A percentile compares a stretch with the other conserved stretches of the same genome.
These are phyloP conservation scores for Fonsecaea nubica DNA, from an alignment of 2,329 filamentous ascomycete species.

Conservation along the genomic window DNA sequence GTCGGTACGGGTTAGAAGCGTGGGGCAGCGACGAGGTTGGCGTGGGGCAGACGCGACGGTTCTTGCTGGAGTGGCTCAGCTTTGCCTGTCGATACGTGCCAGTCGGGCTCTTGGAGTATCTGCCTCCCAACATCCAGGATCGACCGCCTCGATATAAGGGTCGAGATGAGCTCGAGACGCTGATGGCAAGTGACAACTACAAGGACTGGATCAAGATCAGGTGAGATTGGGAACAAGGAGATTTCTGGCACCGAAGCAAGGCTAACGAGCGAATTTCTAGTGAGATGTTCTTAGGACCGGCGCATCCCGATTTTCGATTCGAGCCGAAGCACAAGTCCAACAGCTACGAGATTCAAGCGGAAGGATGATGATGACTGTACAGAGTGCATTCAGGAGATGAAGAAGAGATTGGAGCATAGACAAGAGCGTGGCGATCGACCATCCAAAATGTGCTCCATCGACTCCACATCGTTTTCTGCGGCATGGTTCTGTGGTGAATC, in stretches of 20 bases:
- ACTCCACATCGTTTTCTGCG: too few relatives aligned
- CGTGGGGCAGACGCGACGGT: constrained; percentile 85
- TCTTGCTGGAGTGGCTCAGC: constrained; percentile 94
- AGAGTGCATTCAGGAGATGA: too few relatives aligned
- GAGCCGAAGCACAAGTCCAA: constrained; percentile 98
- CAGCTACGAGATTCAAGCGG: constrained; percentile 80
- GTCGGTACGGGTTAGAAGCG: constrained; percentile 84
- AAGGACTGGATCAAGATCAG: constrained; percentile 99
- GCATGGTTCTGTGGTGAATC: too few relatives aligned
- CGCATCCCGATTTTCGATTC: constrained; percentile 89
- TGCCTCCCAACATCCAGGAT: constrained; percentile 89
- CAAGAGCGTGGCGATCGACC: not conserved
- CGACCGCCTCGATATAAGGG: constrained; percentile 83
- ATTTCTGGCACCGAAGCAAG: not conserved
- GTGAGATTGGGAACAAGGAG: constrained; percentile 59
- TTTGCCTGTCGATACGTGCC: constrained; percentile 93
- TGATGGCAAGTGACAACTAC: constrained; percentile 88
- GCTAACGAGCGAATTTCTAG: constrained; percentile 53
- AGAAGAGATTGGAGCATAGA: not conserved
- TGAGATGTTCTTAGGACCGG: constrained; percentile 96
- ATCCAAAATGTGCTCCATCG: too few relatives aligned
- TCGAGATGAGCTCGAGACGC: constrained; percentile 89
- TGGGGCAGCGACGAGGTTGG: constrained; percentile 97
- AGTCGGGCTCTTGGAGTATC: constrained; percentile 81
- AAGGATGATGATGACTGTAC: constrained; percentile 57